Base-by-base conservation (phyloP, 495 filamentous ascomycete species). In the Aspergillus nanangensis region DNA sequence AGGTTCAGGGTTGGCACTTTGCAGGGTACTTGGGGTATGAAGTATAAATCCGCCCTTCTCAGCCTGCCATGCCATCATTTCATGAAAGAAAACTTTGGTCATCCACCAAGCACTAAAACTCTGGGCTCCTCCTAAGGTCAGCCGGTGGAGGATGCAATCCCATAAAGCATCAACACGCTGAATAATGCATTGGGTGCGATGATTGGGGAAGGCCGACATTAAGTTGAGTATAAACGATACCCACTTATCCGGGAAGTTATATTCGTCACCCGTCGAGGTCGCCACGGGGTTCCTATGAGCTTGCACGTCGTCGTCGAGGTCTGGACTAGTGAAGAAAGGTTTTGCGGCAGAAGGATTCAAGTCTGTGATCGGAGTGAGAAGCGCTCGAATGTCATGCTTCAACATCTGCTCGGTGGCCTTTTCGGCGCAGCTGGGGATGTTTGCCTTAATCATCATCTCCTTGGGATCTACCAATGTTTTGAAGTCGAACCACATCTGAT, bases 91-190 rank as follows among this genome's bases (percentile, higher is more conserved):
- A 41, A 91, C 89, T 60, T 96, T 95, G n/a, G 88, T 90, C 43
- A 96, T 86, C 90, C 93, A 96, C 93, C 93, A 98, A 2, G 87
- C 83, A 11, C 88, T 89, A 58, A 96, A 98, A 55, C 88, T 95
- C 47, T 82, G 79, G 8, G 87, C 89, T 48, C 86, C 82, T 19
- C 78, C 78, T 18, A 96, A 81, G 7, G 92, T 96, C 45, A 75
- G 45, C 8, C 69, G 62, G 44, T 65, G 70, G 8, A 75, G 57
- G n/a, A 75, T 62, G 21, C 58, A 63, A 42, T 72, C 68, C 69
- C 69, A 75, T 27, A 75, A 33, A 13, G 63, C 67, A 49, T 72
- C 67, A 17, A 72, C 62, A 38, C 66, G 66, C 29, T 72, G 56
- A 25, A 75, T 63, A 15, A 75, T 61, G 40, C 71, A 73, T 80